phyloP scores from a whole-genome alignment of 768 basidiomycete species.

The Strobilomyces echinocephalus region DNA sequence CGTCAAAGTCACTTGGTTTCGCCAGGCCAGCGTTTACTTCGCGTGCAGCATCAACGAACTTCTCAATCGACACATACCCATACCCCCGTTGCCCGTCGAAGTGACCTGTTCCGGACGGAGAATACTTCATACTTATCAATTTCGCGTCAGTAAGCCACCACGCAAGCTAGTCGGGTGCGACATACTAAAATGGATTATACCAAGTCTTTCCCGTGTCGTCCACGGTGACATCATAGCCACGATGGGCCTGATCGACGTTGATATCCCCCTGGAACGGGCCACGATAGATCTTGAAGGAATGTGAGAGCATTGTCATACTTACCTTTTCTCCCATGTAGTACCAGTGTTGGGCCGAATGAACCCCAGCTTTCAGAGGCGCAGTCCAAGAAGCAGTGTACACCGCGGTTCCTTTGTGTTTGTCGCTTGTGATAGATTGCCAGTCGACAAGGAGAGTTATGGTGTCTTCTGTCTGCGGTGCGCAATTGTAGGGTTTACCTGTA shows the following conservation, averaged over 20 bases:
- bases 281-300: not conserved
- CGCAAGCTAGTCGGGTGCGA: slow-evolving; percentile 11
- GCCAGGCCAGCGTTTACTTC: slow-evolving; percentile 68
- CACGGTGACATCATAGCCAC: slow-evolving; percentile 85
- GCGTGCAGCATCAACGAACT: slow-evolving; percentile 81
- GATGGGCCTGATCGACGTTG: slow-evolving; percentile 87
- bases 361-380: slow-evolving; percentile 82
- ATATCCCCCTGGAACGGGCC: slow-evolving; percentile 68
- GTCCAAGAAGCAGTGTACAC: slow-evolving; percentile 96
- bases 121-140: slow-evolving; percentile 80
- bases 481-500: slow-evolving; percentile 83
- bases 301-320: slow-evolving; percentile 2
- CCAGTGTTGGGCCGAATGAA: slow-evolving; percentile 89
- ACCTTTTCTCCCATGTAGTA: slow-evolving; percentile 95
- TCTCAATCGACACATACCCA: slow-evolving; percentile 88
- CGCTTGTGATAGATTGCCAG: slow-evolving; percentile 78
- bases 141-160: slow-evolving; percentile 5
- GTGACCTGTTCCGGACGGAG: slow-evolving; percentile 84
- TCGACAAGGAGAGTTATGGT: slow-evolving; percentile 93
- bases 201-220: slow-evolving; percentile 81
- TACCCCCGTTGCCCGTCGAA: slow-evolving; percentile 95
- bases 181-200: slow-evolving; percentile 91
- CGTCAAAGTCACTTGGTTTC: slow-evolving; percentile 70
- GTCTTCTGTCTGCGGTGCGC: slow-evolving; percentile 83
- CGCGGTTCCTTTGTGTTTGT: slow-evolving; percentile 75